Evolutionary conservation across 2,329 filamentous ascomycete species (phyloP).

Genomic region (Trichoderma atrobrunneum): DNA sequence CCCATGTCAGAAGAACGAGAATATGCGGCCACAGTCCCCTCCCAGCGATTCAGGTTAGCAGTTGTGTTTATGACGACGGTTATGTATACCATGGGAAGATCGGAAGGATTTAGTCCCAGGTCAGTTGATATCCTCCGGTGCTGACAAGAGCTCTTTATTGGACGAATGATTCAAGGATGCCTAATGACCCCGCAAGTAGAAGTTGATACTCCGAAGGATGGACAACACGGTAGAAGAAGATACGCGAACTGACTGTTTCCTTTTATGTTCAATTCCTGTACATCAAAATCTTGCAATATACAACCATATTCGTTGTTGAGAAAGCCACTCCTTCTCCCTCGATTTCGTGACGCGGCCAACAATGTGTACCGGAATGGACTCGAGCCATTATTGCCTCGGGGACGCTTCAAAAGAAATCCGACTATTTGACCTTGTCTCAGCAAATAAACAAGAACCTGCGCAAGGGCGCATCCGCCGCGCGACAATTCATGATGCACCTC

Average conservation of each 20-base stretch:
- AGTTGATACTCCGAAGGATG: background rate
- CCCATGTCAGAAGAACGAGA: background rate
- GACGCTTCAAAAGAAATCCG: background rate
- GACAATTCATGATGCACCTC: background rate
- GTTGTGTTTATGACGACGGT: background rate
- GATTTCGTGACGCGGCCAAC: background rate
- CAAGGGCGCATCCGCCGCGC: background rate
- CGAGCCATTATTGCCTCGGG: background rate
- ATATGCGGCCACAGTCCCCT: fast-evolving
- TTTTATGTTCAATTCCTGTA: background rate
- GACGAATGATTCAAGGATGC: background rate
- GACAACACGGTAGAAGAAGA: fast-evolving
- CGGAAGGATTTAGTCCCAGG: background rate
- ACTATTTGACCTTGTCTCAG: background rate
- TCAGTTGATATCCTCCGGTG: background rate
- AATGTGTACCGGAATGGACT: background rate
- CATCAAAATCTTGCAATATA: background rate
- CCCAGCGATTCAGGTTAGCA: background rate
- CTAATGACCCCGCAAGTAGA: background rate
- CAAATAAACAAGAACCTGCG: background rate
- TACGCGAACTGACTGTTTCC: background rate
- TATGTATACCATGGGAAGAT: background rate
- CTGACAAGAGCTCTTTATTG: background rate
- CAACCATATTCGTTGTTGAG: background rate
- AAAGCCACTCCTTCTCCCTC: background rate